A percentile compares a stretch with the other conserved stretches of the same genome.
These are phyloP conservation scores for Lophiostoma macrostomum DNA, from an alignment of 495 filamentous ascomycete species.

Conservation along the genomic window DNA sequence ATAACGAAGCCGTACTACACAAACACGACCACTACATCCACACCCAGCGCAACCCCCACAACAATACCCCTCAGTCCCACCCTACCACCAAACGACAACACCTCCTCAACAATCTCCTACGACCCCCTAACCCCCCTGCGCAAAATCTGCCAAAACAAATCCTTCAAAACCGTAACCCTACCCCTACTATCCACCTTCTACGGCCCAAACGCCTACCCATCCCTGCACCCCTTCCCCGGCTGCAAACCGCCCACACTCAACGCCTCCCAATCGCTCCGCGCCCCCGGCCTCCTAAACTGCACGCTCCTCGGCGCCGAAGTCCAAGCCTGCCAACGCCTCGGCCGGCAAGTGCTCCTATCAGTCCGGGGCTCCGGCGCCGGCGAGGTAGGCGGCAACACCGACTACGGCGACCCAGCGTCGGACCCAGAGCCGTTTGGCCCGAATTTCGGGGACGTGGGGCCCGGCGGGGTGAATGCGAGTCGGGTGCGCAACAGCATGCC, in stretches of 20 bases:
- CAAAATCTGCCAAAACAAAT: no score
- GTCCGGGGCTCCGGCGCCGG: slow-evolving; percentile 51
- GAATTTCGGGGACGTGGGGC: background rate
- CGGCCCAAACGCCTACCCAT: slow-evolving; percentile 36
- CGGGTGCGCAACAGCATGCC: slow-evolving; percentile 39
- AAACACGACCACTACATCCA: no score
- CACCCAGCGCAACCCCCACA: no score
- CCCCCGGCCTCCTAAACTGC: slow-evolving; percentile 47
- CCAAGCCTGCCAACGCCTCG: slow-evolving; percentile 57
- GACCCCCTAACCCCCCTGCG: no score
- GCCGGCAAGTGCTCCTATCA: slow-evolving; percentile 66
- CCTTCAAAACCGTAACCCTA: slow-evolving; percentile 42
- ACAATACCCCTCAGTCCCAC: no score
- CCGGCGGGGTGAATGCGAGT: background rate
- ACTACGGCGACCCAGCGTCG: slow-evolving; percentile 4
- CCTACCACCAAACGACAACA: no score
- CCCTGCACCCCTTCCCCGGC: slow-evolving; percentile 40
- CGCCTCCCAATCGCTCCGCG: slow-evolving; percentile 15
- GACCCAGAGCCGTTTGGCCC: background rate
- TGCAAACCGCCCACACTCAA: slow-evolving; percentile 29
- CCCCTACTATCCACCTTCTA: slow-evolving; percentile 51
- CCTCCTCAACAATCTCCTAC: no score
- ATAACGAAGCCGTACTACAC: no score
- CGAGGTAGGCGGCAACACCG: slow-evolving; percentile 6
- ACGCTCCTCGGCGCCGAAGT: slow-evolving; percentile 55